These are phyloP conservation scores for Haberlea rhodopensis DNA, from an alignment of 257 asterid genomes.

Conservation along the genomic window DNA sequence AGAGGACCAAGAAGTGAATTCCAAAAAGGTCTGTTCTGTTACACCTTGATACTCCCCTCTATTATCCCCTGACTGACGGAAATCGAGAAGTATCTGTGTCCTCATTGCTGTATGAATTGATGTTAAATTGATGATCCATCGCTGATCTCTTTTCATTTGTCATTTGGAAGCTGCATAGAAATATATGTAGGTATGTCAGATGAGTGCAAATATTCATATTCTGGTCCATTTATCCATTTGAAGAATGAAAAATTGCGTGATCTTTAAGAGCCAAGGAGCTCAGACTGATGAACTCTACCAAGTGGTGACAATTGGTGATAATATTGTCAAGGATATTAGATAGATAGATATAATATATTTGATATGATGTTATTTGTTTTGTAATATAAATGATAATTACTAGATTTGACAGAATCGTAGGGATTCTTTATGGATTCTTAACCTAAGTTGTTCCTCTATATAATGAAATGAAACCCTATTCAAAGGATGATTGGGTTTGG, in stretches of 20 bases:
- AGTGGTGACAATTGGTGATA: conserved; percentile 7
- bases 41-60: conserved; percentile 11
- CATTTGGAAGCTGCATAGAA: conserved; percentile 5
- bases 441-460: no score
- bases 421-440: no score
- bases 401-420: no score
- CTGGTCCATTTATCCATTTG: neutral
- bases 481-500: no score
- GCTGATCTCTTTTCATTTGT: neutral
- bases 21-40: conserved; percentile 69
- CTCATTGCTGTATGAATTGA: conserved; percentile 7
- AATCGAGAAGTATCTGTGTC: conserved; percentile 6
- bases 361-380: no score
- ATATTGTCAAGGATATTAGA: no score
- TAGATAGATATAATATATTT: no score
- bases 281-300: neutral
- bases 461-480: no score
- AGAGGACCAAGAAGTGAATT: conserved; percentile 93
- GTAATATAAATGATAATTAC: no score
- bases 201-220: conserved; percentile 14
- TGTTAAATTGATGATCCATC: neutral
- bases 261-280: conserved; percentile 2
- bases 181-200: conserved; percentile 2
- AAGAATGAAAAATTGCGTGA: neutral
- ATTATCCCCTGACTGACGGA: neutral